Percentiles rank a stretch among this genome's conserved stretches.
Evolutionary conservation across 2,329 filamentous ascomycete species (phyloP).

Genomic region (Rhinocladiella mackenziei): DNA sequence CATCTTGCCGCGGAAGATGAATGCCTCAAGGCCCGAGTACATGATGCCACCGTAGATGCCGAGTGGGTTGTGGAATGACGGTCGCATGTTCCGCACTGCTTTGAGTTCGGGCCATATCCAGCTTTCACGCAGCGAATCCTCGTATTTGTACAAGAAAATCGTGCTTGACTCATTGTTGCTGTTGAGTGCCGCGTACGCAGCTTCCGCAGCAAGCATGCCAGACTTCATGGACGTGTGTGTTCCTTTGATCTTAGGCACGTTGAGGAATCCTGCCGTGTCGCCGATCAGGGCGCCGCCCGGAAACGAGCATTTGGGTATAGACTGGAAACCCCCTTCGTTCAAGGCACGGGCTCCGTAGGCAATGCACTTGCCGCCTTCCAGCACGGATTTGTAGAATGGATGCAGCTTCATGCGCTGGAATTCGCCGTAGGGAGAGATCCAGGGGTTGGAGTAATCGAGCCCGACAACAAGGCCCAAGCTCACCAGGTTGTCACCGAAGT

Average conservation of each 20-base stretch:
- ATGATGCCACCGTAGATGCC: slow-evolving; percentile 84
- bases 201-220: slow-evolving; percentile 92
- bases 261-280: slow-evolving; percentile 93
- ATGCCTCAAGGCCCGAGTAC: slow-evolving; percentile 92
- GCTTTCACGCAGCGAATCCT: slow-evolving; percentile 79
- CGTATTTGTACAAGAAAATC: slow-evolving; percentile 92
- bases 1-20: slow-evolving; percentile 73
- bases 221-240: slow-evolving; percentile 98
- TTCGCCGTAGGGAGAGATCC: slow-evolving; percentile 90
- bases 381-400: slow-evolving; percentile 75
- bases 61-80: slow-evolving; percentile 83
- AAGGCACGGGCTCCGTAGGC: slow-evolving; percentile 91
- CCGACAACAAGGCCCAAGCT: slow-evolving; percentile 87
- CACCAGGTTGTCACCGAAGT: slow-evolving; percentile 96
- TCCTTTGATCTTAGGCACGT: slow-evolving; percentile 97
- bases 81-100: slow-evolving; percentile 95
- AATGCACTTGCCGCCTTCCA: slow-evolving; percentile 97
- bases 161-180: slow-evolving; percentile 52
- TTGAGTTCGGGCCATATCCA: slow-evolving; percentile 91
- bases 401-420: slow-evolving; percentile 99
- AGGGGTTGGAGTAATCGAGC: slow-evolving; percentile 93
- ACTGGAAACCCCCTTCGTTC: slow-evolving; percentile 94
- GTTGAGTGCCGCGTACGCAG: slow-evolving; percentile 72
- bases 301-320: slow-evolving; percentile 94
- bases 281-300: slow-evolving; percentile 93